Base-by-base conservation (phyloP, 108 stramenopile genomes). In the Bacterosira constricta region DNA sequence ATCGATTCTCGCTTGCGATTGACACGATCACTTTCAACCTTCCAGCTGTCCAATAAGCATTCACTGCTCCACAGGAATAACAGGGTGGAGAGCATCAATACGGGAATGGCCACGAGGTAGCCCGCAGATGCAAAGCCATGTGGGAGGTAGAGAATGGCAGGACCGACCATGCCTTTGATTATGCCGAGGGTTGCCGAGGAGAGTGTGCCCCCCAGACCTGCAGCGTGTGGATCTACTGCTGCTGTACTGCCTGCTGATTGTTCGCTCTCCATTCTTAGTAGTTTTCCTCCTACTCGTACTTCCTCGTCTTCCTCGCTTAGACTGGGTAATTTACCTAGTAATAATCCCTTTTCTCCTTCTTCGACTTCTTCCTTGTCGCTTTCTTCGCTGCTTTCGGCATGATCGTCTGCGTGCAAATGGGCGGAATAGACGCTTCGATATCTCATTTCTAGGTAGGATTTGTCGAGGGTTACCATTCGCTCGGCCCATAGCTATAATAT, bases 101-200 rank as follows among this genome's bases (percentile, higher is more conserved):
- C 57, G 7, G 85, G 85, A 41, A 89, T 65, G 46, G 85, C 71
- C 46, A 83, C 72, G 1, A 50, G 41, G 47, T 69, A 86, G 17
- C 88, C 88, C 36, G 83, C 78, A 46, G 67, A 65, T 17, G 77
- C 69, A 68, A 88, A 86, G 44, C 83, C 88, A 58, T 84, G 80
- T 18, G 88, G 88, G 25, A 88, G 49, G 59, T 84, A 88, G 11
- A 88, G 66, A 62, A 88, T 86, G 4, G 85, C 85, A 12, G 88
- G 84, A 26, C 88, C 88, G 8, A 88, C 79, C 75, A 81, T 84
- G 27, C 83, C 83, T 47, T 88, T 88, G 70, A 88, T 85, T 12
- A 86, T 83, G 29, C 85, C 85, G n/a, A 86, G 51, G 15, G 76
- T 69, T 0, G 85, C 82, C 2, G 80, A 73, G 25, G 70, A 38